Percentiles rank a stretch among this genome's conserved stretches.
phyloP scores from a whole-genome alignment of 805 yeast genomes.

The Metschnikowia lachancei region DNA sequence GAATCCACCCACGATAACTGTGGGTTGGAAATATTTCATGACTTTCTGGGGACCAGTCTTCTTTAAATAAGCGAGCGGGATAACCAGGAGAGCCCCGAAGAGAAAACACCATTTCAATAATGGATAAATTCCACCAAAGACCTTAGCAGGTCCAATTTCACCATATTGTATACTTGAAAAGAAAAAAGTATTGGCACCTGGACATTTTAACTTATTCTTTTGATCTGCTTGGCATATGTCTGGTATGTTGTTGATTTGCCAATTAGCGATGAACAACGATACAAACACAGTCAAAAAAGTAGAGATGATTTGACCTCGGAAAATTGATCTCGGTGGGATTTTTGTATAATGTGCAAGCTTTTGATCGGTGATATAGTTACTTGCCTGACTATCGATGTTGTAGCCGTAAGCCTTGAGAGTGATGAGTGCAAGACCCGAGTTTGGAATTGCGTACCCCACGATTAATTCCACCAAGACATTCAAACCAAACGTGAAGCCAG shows the following conservation, averaged over 20 bases:
- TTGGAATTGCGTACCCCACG: conserved; percentile 64
- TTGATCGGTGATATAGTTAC: conserved; percentile 43
- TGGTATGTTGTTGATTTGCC: conserved; percentile 38
- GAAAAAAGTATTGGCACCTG: conserved; percentile 49
- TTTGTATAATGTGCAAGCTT: conserved; percentile 29
- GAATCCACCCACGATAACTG: conserved; percentile 51
- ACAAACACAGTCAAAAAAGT: conserved; percentile 35
- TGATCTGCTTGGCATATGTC: conserved; percentile 38
- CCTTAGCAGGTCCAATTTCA: conserved; percentile 57
- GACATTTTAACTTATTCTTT: conserved; percentile 37
- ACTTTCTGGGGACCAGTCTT: conserved; percentile 32
- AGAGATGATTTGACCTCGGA: conserved; percentile 40
- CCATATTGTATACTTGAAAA: conserved; percentile 55
- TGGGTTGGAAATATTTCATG: conserved; percentile 51
- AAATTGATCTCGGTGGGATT: conserved; percentile 27
- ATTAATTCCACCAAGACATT: conserved; percentile 63
- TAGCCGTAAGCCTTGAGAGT: conserved; percentile 51
- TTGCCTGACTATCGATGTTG: conserved; percentile 64
- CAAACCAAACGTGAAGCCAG: conserved; percentile 58
- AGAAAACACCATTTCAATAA: conserved; percentile 58
- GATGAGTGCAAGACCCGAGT: conserved; percentile 62
- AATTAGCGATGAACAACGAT: conserved; percentile 36
- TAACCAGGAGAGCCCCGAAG: conserved; percentile 45
- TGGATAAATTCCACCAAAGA: conserved; percentile 55
- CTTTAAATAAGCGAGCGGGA: conserved; percentile 39